Conservation (phyloP, 2,329 filamentous ascomycete genomes). For the Penicillium brasilianum region DNA sequence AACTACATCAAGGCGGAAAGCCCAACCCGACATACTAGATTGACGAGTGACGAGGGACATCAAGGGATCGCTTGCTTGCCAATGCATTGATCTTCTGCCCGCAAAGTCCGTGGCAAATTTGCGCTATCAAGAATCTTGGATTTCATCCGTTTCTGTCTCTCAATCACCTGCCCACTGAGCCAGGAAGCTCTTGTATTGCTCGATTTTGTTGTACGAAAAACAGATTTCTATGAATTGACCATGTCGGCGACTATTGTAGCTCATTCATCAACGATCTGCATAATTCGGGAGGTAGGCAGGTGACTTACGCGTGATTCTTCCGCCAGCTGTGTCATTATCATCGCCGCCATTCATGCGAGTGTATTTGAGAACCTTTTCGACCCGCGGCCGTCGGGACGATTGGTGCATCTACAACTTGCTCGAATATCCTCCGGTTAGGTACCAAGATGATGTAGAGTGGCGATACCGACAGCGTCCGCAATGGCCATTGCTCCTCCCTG, state of each 20-base stretch:
- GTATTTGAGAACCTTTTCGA: neutral
- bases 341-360: neutral
- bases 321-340: neutral
- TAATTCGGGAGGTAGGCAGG: neutral
- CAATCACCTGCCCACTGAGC: neutral
- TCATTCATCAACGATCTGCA: neutral
- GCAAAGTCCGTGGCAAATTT: neutral
- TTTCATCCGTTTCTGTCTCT: neutral
- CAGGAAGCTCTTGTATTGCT: conserved; percentile 14
- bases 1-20: neutral
- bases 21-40: neutral
- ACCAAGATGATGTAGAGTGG: conserved; percentile 31
- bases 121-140: neutral
- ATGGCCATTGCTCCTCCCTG: conserved; percentile 42
- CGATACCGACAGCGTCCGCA: conserved; percentile 38
- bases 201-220: conserved; percentile 31
- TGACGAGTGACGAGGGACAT: neutral
- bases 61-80: neutral
- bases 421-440: conserved; percentile 25
- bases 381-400: neutral
- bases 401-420: conserved; percentile 25
- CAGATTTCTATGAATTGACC: conserved; percentile 30
- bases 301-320: neutral
- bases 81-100: neutral
- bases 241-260: conserved; percentile 10